Percentiles rank a stretch among this genome's conserved stretches.
These are phyloP conservation scores for Echria macrotheca DNA, from an alignment of 495 filamentous ascomycete genomes.

Conservation along the genomic window DNA sequence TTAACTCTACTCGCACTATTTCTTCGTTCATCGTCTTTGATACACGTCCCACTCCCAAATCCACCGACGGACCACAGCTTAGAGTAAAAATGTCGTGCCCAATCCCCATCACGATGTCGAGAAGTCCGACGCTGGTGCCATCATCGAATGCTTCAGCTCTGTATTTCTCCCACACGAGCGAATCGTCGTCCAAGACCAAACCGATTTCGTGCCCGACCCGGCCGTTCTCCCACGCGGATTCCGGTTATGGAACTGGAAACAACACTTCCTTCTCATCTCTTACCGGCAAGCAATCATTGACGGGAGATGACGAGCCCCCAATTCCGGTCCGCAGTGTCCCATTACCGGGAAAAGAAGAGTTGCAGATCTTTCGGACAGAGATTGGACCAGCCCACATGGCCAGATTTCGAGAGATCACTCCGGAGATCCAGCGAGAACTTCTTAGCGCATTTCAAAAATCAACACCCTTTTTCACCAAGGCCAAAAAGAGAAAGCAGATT, in stretches of 20 bases:
- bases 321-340: background rate
- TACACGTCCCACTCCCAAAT: too few species aligned
- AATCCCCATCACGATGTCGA: too few species aligned
- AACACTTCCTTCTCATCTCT: background rate
- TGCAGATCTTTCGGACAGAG: background rate
- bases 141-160: too few species aligned
- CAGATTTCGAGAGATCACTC: slow-evolving; percentile 3
- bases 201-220: background rate
- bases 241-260: background rate
- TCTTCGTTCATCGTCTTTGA: too few species aligned
- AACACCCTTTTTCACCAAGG: background rate
- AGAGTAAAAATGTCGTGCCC: too few species aligned
- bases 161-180: too few species aligned
- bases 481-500: background rate
- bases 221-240: background rate
- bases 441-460: background rate
- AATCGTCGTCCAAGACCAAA: background rate
- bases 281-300: background rate
- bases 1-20: too few species aligned
- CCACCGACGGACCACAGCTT: too few species aligned
- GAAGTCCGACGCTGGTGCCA: too few species aligned
- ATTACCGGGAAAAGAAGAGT: background rate
- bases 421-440: background rate
- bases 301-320: background rate
- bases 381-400: background rate